phyloP scores from a whole-genome alignment of 2,329 filamentous ascomycete species.

The Allantophomopsis cytisporea region DNA sequence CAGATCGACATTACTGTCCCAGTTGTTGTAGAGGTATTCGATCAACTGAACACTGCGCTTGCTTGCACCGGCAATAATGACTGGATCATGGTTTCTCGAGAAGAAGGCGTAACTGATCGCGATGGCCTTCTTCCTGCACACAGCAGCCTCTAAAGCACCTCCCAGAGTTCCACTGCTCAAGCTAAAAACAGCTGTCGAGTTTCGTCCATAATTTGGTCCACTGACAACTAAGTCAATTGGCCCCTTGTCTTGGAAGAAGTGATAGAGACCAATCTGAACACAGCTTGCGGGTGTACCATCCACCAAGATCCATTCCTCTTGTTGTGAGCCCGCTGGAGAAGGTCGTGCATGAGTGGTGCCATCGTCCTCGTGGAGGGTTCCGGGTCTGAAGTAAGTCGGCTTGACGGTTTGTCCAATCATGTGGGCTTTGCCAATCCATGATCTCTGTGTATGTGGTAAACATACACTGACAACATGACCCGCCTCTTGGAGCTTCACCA shows the following conservation, averaged over 20 bases:
- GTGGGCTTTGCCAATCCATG: conserved; percentile 98
- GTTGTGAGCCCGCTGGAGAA: conserved; percentile 33
- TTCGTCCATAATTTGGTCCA: conserved; percentile 74
- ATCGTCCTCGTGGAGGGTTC: conserved; percentile 45
- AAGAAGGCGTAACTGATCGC: conserved; percentile 89
- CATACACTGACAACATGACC: conserved; percentile 87
- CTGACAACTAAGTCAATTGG: conserved; percentile 66
- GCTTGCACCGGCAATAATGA: conserved; percentile 66
- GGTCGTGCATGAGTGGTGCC: conserved; percentile 48
- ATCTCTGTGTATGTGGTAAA: conserved; percentile 80
- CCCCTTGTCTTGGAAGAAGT: conserved; percentile 61
- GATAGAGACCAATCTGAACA: conserved; percentile 70
- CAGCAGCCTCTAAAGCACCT: conserved; percentile 63
- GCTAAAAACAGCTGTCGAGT: conserved; percentile 69
- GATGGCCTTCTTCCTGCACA: conserved; percentile 57
- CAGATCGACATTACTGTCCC: conserved; percentile 63
- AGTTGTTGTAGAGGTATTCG: conserved; percentile 65
- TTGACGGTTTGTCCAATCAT: conserved; percentile 82
- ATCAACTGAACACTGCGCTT: conserved; percentile 63
- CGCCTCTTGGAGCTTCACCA: conserved; percentile 54
- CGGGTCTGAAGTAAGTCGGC: conserved; percentile 69
- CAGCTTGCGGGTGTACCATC: conserved; percentile 73
- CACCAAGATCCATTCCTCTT: conserved; percentile 69
- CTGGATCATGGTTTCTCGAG: conserved; percentile 67
- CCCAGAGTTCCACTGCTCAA: conserved; percentile 67